phyloP scores from a whole-genome alignment of 2,329 filamentous ascomycete species.

The Xylariaceae sp. region DNA sequence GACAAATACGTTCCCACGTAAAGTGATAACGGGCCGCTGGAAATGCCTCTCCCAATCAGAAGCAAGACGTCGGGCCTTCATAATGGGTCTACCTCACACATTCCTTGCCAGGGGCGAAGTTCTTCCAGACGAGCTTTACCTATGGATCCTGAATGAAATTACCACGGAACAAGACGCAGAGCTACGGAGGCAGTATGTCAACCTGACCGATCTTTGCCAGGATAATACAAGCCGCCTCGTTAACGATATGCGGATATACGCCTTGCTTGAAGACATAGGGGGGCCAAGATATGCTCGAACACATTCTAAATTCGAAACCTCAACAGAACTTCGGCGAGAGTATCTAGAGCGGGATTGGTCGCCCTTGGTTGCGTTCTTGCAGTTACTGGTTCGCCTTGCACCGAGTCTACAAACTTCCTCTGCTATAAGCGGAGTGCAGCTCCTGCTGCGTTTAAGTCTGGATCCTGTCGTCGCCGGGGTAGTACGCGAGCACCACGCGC shows the following conservation, averaged over 20 bases:
- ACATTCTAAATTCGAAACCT: conserved; percentile 25
- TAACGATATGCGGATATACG: conserved; percentile 42
- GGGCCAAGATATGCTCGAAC: conserved; percentile 46
- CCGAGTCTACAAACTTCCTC: conserved; percentile 34
- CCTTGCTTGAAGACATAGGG: conserved; percentile 57
- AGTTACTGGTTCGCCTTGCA: conserved; percentile 40
- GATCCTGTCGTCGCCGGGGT: conserved; percentile 43
- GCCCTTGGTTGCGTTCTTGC: conserved; percentile 41
- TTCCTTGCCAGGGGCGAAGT: conserved; percentile 42
- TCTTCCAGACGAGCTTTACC: conserved; percentile 60
- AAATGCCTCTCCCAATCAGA: conserved; percentile 45
- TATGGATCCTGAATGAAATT: conserved; percentile 62
- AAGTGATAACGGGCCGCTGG: conserved; percentile 42
- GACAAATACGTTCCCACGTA: conserved; percentile 37
- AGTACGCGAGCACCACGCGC: conserved; percentile 27
- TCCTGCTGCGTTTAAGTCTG: conserved; percentile 52
- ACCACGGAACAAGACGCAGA: conserved; percentile 52
- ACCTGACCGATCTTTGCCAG: conserved; percentile 45
- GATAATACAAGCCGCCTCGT: conserved; percentile 45
- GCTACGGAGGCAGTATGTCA: conserved; percentile 58
- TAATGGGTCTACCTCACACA: conserved; percentile 58
- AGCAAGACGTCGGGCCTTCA: conserved; percentile 54
- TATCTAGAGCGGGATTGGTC: conserved; percentile 45
- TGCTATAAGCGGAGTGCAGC: conserved; percentile 40
- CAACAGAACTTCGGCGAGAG: conserved; percentile 28